A percentile compares a stretch with the other conserved stretches of the same genome.
phyloP scores from a whole-genome alignment of 192 early-diverging fungal species.

The Coemansia sp. region DNA sequence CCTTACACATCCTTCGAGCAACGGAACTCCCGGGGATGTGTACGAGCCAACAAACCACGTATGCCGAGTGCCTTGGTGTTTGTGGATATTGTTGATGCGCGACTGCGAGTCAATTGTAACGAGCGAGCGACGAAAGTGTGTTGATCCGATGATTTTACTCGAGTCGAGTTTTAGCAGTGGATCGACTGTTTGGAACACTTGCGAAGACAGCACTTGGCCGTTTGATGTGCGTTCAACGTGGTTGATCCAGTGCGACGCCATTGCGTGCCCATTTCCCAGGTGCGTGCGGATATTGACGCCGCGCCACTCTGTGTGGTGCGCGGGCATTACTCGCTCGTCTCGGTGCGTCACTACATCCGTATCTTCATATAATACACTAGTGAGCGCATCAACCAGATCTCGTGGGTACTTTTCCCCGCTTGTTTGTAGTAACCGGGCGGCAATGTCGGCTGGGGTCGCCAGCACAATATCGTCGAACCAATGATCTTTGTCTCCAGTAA shows the following conservation, averaged over 20 bases:
- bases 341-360: constrained; percentile 43
- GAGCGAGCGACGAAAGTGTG: constrained; percentile 60
- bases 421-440: constrained; percentile 13
- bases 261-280: constrained; percentile 10
- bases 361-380: constrained; percentile 42
- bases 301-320: constrained; percentile 32
- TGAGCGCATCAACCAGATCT: constrained; percentile 37
- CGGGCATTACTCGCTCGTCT: constrained; percentile 51
- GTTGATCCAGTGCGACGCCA: constrained; percentile 53
- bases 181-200: constrained; percentile 64
- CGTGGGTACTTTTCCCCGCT: neutral
- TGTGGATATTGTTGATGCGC: constrained; percentile 52
- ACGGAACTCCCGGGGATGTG: constrained; percentile 60
- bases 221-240: constrained; percentile 53
- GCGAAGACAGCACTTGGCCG: constrained; percentile 25
- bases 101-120: constrained; percentile 57
- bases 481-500: constrained; percentile 8
- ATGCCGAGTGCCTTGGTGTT: constrained; percentile 26
- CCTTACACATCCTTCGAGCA: constrained; percentile 64
- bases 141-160: constrained; percentile 37
- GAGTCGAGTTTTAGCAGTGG: constrained; percentile 50
- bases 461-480: constrained; percentile 39
- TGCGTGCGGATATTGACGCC: constrained; percentile 48
- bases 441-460: constrained; percentile 42
- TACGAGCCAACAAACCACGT: constrained; percentile 65